These are phyloP conservation scores for Dissophora ornata DNA, from an alignment of 192 early-diverging fungal species.

Conservation along the genomic window DNA sequence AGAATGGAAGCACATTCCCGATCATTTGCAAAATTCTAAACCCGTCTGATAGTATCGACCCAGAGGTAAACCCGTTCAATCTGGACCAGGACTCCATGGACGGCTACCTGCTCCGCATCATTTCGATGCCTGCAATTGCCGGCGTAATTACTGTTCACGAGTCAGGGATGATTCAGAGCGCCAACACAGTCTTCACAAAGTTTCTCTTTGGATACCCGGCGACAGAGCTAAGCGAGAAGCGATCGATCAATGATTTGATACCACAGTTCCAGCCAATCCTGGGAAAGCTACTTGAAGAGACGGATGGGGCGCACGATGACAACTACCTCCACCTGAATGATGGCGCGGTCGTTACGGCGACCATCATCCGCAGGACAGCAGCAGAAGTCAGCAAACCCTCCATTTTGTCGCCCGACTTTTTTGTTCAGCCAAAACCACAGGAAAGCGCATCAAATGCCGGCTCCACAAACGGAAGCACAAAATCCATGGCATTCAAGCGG, in stretches of 20 bases:
- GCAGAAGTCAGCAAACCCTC: slow-evolving; percentile 44
- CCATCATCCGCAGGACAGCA: slow-evolving; percentile 51
- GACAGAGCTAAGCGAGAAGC: slow-evolving; percentile 59
- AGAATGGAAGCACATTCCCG: slow-evolving; percentile 65
- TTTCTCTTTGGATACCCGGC: slow-evolving; percentile 70
- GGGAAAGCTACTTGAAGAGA: slow-evolving; percentile 52
- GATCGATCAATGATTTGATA: slow-evolving; percentile 64
- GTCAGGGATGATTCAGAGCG: slow-evolving; percentile 65
- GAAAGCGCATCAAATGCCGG: slow-evolving; percentile 13
- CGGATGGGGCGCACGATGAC: slow-evolving; percentile 18
- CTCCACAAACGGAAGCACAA: slow-evolving; percentile 1
- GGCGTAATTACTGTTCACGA: slow-evolving; percentile 66
- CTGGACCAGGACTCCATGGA: slow-evolving; percentile 19
- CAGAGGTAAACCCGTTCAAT: slow-evolving; percentile 38
- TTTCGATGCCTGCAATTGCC: slow-evolving; percentile 71
- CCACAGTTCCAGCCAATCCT: slow-evolving; percentile 67
- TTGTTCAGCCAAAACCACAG: slow-evolving; percentile 29
- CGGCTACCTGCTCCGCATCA: slow-evolving; percentile 60
- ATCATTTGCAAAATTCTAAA: slow-evolving; percentile 62
- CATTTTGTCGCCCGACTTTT: slow-evolving; percentile 49
- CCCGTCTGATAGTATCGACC: slow-evolving; percentile 30
- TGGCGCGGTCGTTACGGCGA: slow-evolving; percentile 54
- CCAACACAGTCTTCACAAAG: slow-evolving; percentile 69
- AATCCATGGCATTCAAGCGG: slow-evolving; percentile 24
- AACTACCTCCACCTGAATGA: slow-evolving; percentile 43